Base-by-base conservation (phyloP, 768 basidiomycete genomes). In the Hydnomerulius pinastri region DNA sequence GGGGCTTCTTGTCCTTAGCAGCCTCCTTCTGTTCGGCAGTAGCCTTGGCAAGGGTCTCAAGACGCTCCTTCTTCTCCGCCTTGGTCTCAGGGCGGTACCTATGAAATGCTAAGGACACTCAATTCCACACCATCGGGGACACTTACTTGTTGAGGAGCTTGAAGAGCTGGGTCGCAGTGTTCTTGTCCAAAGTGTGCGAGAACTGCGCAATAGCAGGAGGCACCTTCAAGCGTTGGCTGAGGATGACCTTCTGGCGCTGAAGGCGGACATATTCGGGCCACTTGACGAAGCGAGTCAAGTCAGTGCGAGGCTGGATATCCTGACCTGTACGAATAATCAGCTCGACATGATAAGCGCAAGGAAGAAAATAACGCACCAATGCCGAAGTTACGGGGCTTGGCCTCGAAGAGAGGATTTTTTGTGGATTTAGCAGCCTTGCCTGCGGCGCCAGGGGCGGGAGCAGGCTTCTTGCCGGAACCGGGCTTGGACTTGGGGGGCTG, bases 241-340 rank as follows among this genome's bases (percentile, higher is more conserved):
- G 87, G 75, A 98, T 96, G 65, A 98, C 92, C 78, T 98, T 98
- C 75, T 98, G 94, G 69, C 96, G 86, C 69, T 98, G 96, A 39
- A 98, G 87, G 67, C 94, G 92, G 61, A 98, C 85, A 67, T 98
- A 98, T 77, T 95, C 92, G 61, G 96, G 96, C 96, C 96, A 99
- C 73, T 97, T 98, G 77, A 98, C 91, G 77, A 98, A 98, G 70
- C 95, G 91, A 51, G 92, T 96, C 58, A 98, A 74, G 74, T 98
- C 96, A 48, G 82, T 82, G 70, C 80, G 81, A 65, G 87, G 95
- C 63, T 87, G 90, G 62, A 98, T 82, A 73, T 96, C 92, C 76
- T 95, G 92, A 66, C 96, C 96, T 96, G 59, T 8, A 29, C 1
- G 13, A 20, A 20, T 9, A 17, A 46, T 58, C 17, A 53, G 18